A percentile compares a stretch with the other conserved stretches of the same genome.
Conservation (phyloP, 2,329 filamentous ascomycete genomes). For the Cytospora mali region DNA sequence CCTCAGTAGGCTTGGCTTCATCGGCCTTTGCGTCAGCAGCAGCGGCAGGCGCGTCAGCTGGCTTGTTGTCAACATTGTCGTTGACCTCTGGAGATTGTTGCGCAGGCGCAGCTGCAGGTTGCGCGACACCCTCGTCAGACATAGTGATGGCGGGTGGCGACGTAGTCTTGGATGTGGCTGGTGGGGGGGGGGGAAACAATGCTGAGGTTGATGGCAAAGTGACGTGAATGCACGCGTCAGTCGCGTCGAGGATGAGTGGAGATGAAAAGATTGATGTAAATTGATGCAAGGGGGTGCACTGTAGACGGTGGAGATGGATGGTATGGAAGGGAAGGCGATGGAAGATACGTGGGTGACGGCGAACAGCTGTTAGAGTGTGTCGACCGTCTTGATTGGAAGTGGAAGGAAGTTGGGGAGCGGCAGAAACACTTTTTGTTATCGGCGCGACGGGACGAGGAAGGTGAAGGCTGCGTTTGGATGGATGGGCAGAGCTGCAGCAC, state of each 20-base stretch:
- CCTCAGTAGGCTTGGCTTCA: constrained; percentile 17
- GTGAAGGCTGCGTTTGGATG: constrained; percentile 7
- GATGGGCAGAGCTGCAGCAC: constrained; percentile 1
- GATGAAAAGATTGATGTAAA: constrained; percentile 24
- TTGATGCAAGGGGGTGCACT: constrained; percentile 18
- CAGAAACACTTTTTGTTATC: constrained; percentile 24
- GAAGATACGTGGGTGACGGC: constrained; percentile 16
- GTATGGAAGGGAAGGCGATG: constrained; percentile 4
- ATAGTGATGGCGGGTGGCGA: constrained; percentile 32
- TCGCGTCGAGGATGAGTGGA: constrained; percentile 28
- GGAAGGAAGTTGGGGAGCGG: constrained; percentile 26
- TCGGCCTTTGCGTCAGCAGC: constrained; percentile 28
- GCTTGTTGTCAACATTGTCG: constrained; percentile 18
- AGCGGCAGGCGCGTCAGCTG: constrained; percentile 13
- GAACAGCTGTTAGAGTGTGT: constrained; percentile 14
- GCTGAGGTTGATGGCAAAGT: constrained; percentile 13
- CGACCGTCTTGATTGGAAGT: constrained; percentile 22
- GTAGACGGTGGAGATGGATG: constrained; percentile 14
- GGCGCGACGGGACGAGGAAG: constrained; percentile 12
- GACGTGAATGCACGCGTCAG: constrained; percentile 29
- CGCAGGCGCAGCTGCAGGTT: constrained; percentile 28
- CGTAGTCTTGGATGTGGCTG: constrained; percentile 34
- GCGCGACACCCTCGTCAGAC: constrained; percentile 34
- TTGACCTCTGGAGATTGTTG: constrained; percentile 16
- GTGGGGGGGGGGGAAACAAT: constrained; percentile 21